Evolutionary conservation across 140 eudicot species (phyloP), one percentile per base, ranked within the genome.

Genomic region (Erigeron philadelphicus): DNA sequence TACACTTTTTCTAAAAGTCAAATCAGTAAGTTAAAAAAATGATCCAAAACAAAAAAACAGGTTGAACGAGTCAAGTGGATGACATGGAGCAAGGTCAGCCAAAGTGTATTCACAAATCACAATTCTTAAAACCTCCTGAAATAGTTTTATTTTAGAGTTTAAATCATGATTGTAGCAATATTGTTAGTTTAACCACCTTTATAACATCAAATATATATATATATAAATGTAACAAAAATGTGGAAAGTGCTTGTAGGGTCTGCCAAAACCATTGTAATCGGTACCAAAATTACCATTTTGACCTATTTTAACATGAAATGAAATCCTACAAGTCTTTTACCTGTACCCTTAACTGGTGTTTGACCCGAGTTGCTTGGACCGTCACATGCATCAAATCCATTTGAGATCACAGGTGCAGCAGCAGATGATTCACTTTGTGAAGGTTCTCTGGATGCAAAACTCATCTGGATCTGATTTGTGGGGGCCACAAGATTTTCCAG

Each of bases 381-480:
- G 58, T 89, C 96, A 79, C 80, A 89, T 44, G 74, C 81, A 64
- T 89, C 95, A 70, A 80, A 76, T 74, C 89, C 89, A 64, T 70
- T 79, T 31, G 92, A 83, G 43, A 81, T 69, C 31, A 77, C 85
- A 55, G 85, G 84, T 47, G 93, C 86, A 65, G 89, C 90, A 61
- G 85, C 85, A 45, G 96, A 89, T 38, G 96, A 89, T 72, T 84
- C 96, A 78, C 96, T 86, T 64, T 82, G 90, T 31, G 96, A 89
- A 61, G 88, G 84, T 73, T 86, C 96, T 75, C 75, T 76, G 0
- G 88, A 84, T 21, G 80, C 54, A 41, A 61, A 76, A 78, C 78
- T 81, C 84, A 84, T 80, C 55, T 78, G 87, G 10, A 71, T 67
- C 53, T 78, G 84, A 71, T 85, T 85, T 0, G 47, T 18, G 7